Base-by-base conservation (phyloP, 2,329 filamentous ascomycete species). In the Aulographum hederae region DNA sequence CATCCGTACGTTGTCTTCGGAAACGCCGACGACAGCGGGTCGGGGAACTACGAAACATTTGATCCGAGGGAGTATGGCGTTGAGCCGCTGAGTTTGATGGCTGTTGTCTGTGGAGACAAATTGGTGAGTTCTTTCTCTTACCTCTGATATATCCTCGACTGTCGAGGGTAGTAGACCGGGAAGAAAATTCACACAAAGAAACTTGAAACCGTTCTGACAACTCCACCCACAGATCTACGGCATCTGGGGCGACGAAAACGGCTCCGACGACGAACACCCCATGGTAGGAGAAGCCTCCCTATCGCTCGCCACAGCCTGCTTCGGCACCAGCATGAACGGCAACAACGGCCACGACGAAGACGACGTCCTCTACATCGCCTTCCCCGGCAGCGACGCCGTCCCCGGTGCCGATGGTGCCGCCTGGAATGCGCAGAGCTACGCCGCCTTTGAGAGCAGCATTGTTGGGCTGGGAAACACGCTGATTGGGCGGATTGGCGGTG, bases 341-440 rank as follows among this genome's bases (percentile, higher is more conserved):
- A 52, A 72, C 44, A 54, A 48, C 33, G 71, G 72, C 1, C 62
- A 75, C 45, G 57, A 58, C 26, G 48, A 54, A 12, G 58, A 67
- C 20, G 69, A 77, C 45, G 66, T 76, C 0, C 47, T 77, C 21
- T 76, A 67, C 46, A 56, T 77, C 30, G 72, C 66, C 0, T 77
- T 77, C 42, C 54, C 54, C 0, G 69, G 69, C 2, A 34, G 47
- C 0, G 59, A 65, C 4, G 69, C 72, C 1, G 65, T 73, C 1
- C 68, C 69, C 0, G 69, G 69, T 1, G 48, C 54, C 10, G 44
- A 49, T 2, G 58, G 57, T 14, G 70, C 70, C 0, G 51, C 60
- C 18, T 77, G 71, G 71, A 50, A 51, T 6, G 66, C 69, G 0
- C 43, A 45, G 5, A 58, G 47, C 37, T 62, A 52, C 17, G 47